Evolutionary conservation across 495 filamentous ascomycete species (phyloP), one percentile per base, ranked within the genome.

Genomic region (Aspergillus egyptiacus): DNA sequence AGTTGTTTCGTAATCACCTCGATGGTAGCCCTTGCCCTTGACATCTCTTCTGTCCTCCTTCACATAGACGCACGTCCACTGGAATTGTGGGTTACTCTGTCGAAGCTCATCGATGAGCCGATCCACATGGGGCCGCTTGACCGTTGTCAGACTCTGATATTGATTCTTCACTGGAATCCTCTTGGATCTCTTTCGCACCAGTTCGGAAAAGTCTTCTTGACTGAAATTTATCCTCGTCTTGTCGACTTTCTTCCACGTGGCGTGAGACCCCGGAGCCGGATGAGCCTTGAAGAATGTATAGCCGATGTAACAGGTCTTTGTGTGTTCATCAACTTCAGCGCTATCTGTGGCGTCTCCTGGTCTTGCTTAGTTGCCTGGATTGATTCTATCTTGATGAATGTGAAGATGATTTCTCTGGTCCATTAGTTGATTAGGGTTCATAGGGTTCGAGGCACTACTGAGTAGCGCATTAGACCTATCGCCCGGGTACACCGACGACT

Each of bases 61-160:
- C 5, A 60, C 63, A 56, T 69, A 72, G 9, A 66, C 64, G 36
- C 56, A 68, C 13, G 57, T 65, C 69, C 69, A 70, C 38, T 68
- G 59, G 10, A 59, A 63, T 0, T 39, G 46, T 8, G 59, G 55
- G 17, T 65, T 51, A n/a, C 33, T 50, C 18, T 55, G 43, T 38
- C 53, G 48, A 24, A 62, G 55, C 40, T 68, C 63, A 19, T 60
- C 54, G 9, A 71, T 64, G 33, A 69, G 36, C 20, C 59, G 57
- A 22, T 65, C 68, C 17, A 71, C 59, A 52, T 68, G 66, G 8
- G 58, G 56, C 1, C 65, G 61, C 8, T 59, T 62, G 24, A 50
- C 34, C 17, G 56, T 49, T 0, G 58, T 59, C 7, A 71, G 39
- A 1, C 46, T 54, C 33, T 65, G 57, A 41, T 69, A 71, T 38